Evolutionary conservation across 306 rosid genomes (phyloP).

Genomic region (Cercis canadensis): DNA sequence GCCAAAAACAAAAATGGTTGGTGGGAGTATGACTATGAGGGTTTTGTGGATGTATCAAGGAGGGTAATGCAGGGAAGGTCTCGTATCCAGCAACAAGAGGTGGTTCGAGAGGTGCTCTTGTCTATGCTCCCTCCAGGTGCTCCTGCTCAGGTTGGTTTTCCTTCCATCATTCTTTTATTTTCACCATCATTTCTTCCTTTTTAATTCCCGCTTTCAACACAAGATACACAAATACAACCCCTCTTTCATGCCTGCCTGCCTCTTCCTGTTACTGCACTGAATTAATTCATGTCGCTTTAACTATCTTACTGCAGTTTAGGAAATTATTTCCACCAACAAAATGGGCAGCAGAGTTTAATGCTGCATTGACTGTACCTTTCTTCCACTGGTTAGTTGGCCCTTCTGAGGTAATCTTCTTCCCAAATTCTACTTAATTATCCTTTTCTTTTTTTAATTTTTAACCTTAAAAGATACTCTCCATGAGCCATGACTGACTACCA

Average conservation of each 20-base stretch:
- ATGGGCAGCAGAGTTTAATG: constrained; percentile 99
- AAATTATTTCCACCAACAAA: constrained; percentile 92
- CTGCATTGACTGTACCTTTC: constrained; percentile 90
- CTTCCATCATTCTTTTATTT: no score
- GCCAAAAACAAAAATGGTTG: constrained; percentile 31
- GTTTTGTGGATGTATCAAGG: constrained; percentile 81
- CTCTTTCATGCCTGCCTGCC: no score
- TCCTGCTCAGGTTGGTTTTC: constrained; percentile 79
- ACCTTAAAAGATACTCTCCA: no score
- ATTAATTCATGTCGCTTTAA: background rate
- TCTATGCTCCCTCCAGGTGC: constrained; percentile 99
- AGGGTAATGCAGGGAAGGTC: constrained; percentile 90
- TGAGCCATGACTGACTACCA: no score
- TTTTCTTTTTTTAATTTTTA: no score
- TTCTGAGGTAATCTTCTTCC: constrained; percentile 64
- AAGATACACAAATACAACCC: no score
- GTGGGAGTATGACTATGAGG: constrained; percentile 72
- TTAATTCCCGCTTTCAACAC: no score
- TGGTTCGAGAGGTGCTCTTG: constrained; percentile 82
- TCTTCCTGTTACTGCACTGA: no score
- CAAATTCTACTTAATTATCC: background rate
- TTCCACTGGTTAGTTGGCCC: constrained; percentile 98
- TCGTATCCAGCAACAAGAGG: constrained; percentile 80
- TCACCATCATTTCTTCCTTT: no score
- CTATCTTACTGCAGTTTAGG: constrained; percentile 68